These are phyloP conservation scores for Penicillium crystallinum DNA, from an alignment of 495 filamentous ascomycete genomes.

Conservation along the genomic window DNA sequence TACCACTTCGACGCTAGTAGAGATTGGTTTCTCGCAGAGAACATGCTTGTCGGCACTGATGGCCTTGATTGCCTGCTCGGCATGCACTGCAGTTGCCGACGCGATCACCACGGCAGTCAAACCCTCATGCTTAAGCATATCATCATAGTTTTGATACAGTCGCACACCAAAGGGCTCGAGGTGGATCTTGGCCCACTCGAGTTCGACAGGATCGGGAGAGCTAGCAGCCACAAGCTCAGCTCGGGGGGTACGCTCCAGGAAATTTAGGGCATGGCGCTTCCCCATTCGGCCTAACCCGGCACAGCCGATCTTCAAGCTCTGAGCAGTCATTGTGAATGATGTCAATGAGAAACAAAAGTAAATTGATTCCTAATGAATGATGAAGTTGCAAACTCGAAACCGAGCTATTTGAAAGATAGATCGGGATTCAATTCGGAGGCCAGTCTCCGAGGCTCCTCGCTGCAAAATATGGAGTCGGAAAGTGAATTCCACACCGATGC, in stretches of 20 bases:
- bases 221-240: slow-evolving; percentile 50
- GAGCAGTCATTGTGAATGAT: slow-evolving; percentile 35
- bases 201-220: slow-evolving; percentile 44
- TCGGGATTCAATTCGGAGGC: slow-evolving; percentile 15
- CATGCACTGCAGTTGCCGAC: slow-evolving; percentile 51
- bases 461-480: slow-evolving; percentile 19
- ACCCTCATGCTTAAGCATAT: slow-evolving; percentile 52
- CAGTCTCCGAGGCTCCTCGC: slow-evolving; percentile 14
- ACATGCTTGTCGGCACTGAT: slow-evolving; percentile 51
- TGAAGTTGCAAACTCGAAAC: no score
- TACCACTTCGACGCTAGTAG: slow-evolving; percentile 49
- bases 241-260: slow-evolving; percentile 47
- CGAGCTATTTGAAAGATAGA: background rate
- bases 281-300: slow-evolving; percentile 57
- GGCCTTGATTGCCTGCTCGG: slow-evolving; percentile 52
- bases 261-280: slow-evolving; percentile 51
- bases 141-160: slow-evolving; percentile 49
- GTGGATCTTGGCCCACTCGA: slow-evolving; percentile 47
- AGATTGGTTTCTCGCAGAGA: slow-evolving; percentile 53
- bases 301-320: slow-evolving; percentile 44
- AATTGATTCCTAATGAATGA: background rate
- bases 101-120: slow-evolving; percentile 50
- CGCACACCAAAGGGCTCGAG: slow-evolving; percentile 44
- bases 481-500: slow-evolving; percentile 20
- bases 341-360: background rate